phyloP scores from a whole-genome alignment of 441 rosid species.

The Populus tomentosa region DNA sequence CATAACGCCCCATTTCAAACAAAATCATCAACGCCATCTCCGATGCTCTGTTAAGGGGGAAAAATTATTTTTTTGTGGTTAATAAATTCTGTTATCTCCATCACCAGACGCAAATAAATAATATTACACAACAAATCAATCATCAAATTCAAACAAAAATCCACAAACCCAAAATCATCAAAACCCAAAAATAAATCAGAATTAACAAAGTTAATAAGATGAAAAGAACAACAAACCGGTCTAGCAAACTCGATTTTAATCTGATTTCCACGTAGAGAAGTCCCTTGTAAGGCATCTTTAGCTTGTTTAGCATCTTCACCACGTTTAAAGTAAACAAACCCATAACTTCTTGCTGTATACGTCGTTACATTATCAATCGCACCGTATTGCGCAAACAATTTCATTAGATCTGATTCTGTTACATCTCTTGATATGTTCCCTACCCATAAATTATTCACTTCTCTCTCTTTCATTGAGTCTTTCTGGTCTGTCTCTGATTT shows the following conservation, averaged over 20 bases:
- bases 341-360: slow-evolving; percentile 62
- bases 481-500: slow-evolving; percentile 25
- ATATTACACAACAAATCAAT: neutral
- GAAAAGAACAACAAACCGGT: slow-evolving; percentile 70
- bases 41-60: neutral
- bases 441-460: slow-evolving; percentile 81
- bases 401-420: slow-evolving; percentile 55
- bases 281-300: slow-evolving; percentile 67
- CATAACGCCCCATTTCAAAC: neutral
- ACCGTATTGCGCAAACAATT: slow-evolving; percentile 52
- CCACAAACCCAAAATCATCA: neutral
- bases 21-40: too few species aligned
- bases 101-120: neutral
- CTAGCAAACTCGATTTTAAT: slow-evolving; percentile 83
- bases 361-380: slow-evolving; percentile 59
- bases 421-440: slow-evolving; percentile 54
- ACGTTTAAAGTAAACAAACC: slow-evolving; percentile 64
- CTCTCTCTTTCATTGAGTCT: slow-evolving; percentile 14
- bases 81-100: neutral
- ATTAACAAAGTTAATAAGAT: slow-evolving; percentile 4
- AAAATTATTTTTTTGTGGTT: neutral
- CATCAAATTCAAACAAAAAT: neutral
- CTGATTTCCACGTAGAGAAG: slow-evolving; percentile 42
- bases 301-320: slow-evolving; percentile 74
- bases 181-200: neutral